Conservation (phyloP, 495 filamentous ascomycete genomes). For the Astrothelium macrocarpum region DNA sequence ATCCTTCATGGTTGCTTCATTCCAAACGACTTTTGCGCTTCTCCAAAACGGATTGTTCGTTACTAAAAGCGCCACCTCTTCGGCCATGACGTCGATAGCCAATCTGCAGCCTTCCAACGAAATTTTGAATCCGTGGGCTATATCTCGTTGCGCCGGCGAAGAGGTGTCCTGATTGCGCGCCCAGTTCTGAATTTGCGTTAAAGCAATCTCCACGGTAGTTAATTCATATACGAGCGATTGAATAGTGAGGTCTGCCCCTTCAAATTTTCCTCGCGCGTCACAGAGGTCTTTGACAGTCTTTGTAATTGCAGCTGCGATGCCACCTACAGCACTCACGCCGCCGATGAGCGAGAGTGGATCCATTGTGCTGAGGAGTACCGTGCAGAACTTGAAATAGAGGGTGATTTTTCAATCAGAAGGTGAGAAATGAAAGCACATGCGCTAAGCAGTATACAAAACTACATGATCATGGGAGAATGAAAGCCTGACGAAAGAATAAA, state of each 20-base stretch:
- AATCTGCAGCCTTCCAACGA: constrained; percentile 36
- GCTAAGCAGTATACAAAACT: too few relatives aligned
- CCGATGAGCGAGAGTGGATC: constrained; percentile 14
- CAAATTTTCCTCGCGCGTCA: constrained; percentile 32
- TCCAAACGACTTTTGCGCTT: constrained; percentile 34
- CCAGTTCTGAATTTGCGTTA: constrained; percentile 38
- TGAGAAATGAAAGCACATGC: neutral
- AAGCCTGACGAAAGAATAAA: too few relatives aligned
- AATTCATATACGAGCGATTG: constrained; percentile 35
- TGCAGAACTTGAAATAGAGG: neutral
- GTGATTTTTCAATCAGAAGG: neutral
- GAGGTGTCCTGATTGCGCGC: constrained; percentile 24
- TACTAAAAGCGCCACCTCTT: constrained; percentile 34
- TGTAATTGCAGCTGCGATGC: constrained; percentile 21
- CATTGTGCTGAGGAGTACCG: neutral
- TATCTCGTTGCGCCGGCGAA: constrained; percentile 25
- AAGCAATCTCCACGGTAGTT: constrained; percentile 32
- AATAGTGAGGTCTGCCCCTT: constrained; percentile 37
- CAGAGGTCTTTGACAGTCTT: constrained; percentile 32
- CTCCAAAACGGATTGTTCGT: constrained; percentile 23
- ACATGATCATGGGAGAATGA: too few relatives aligned
- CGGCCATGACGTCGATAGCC: constrained; percentile 34
- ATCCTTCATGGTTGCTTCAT: constrained; percentile 36
- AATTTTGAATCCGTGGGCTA: constrained; percentile 30
- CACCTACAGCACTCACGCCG: constrained; percentile 15